Base-by-base conservation (phyloP, 306 rosid species). In the Fragaria iinumae region DNA sequence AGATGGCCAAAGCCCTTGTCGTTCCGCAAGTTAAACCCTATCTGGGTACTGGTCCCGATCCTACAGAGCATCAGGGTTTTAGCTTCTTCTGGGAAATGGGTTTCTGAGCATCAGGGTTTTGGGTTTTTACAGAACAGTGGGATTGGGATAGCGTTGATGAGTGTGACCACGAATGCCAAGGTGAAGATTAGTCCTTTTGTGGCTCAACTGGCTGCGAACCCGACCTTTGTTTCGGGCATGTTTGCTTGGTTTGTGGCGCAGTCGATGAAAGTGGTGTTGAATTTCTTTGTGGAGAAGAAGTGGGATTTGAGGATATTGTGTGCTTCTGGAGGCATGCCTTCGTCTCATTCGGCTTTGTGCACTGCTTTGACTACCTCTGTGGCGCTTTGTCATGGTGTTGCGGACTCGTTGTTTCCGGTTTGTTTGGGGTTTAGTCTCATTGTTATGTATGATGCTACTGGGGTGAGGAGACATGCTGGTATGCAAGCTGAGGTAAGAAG, bases 301-400 rank as follows among this genome's bases (percentile, higher is more conserved):
- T 93, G 97, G 98, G 57, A 87, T 71, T 86, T 77, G 75, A 82
- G 82, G 32, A 64, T 93, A 0, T 27, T 88, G 70, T 91, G 23
- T 81, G 86, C 91, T 3, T 89, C 91, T 3, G 98, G 97, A 0
- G 98, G 98, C 32, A 91, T 93, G 97, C 98, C 97, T n/a, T 93
- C 97, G 27, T 93, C 98, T 20, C 98, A 91, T 75, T 87, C 97
- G 18, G 91, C 98, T 0, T 79, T 93, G 72, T 93, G 98, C 74
- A 90, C 88, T 11, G 98, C 97, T 12, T 78, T 93, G 75, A 84
- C 98, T 34, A 90, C 98, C 43, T 90, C 98, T 2, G 96, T 93
- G 53, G 98, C 97, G 39, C 87, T 93, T 66, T 87, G 90, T 47
- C 84, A 82, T 20, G 88, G 83, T 47, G 77, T 79, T 10, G 88